Base-by-base conservation (phyloP, 2,329 filamentous ascomycete species). In the Talaromyces sp. region DNA sequence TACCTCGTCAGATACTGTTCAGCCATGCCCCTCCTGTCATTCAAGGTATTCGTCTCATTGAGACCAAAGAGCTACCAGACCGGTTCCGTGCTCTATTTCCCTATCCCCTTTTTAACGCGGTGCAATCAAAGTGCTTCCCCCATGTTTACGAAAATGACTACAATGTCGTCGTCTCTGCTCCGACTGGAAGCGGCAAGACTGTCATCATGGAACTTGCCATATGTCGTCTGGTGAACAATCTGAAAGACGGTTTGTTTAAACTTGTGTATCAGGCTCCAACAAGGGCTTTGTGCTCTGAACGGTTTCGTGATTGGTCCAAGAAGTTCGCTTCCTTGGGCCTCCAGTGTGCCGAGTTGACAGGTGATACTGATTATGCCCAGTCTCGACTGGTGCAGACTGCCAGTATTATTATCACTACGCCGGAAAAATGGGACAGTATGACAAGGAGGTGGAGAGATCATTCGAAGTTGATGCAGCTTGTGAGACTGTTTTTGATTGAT, bases 371-470 rank as follows among this genome's bases (percentile, higher is more conserved):
- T 37, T 78, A 81, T 53, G 73, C 76, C 5, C 85, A 92, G 63
- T 78, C 91, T 60, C 79, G 79, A 21, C 83, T 81, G 56, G 87
- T 93, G 5, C 86, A 90, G 60, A 84, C 80, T 64, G 89, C 89
- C 2, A 86, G 86, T 48, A 89, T 96, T 62, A 93, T 96, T 63
- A 81, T 95, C 61, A 94, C 91, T 0, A 96, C 90, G 0, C 90
- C 91, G 0, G 90, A 96, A 72, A 95, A 95, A 67, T 95, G 90
- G 90, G 90, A 96, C 68, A 93, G 89, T 60, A 86, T 94, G 70
- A 95, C 91, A 0, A 81, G 90, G 17, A 92, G 90, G 67, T 95
- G 91, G 91, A 85, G 86, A 64, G 90, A 95, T 64, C 88, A 95
- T 65, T 81, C 81, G 54, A 88, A 81, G 62, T 75, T 95, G 17